Evolutionary conservation across 2,329 filamentous ascomycete genomes (phyloP), one percentile per base, ranked within the genome.

Genomic region (Ascochyta rabiei): DNA sequence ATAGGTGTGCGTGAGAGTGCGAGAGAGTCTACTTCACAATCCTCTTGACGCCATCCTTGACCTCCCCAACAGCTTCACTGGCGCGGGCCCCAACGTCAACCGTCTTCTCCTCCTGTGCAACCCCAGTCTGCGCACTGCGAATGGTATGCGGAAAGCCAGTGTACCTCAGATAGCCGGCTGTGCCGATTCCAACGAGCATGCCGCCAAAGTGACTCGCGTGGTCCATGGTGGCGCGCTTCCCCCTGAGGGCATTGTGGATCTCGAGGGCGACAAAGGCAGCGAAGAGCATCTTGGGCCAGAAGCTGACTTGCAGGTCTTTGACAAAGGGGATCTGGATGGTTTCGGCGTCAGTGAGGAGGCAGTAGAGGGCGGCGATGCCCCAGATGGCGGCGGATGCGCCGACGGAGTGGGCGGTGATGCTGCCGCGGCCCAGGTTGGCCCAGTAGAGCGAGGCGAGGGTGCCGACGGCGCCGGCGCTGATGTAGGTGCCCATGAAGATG

Each of bases 141-240:
- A 47, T 60, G 53, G 55, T 54, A 50, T 65, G 60, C 40, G 65
- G 52, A 15, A 59, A 71, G 3, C 70, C 71, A 7, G 53, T 66
- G 2, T 55, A 64, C 15, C 63, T 52, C 60, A 74, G n/a, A 39
- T 64, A 69, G 2, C 66, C 68, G 16, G 68, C 73, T 0, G 65
- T 64, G 5, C 45, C 45, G 2, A 67, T 56, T 0, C 73, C 73
- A 0, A 67, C 63, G 4, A 61, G 13, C 52, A 73, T 67, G 9
- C 73, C 73, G 0, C 72, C 73, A 56, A 75, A 68, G 67, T 76
- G 73, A 56, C 68, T 71, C 1, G 70, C 71, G 62, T 76, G 71
- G 37, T 76, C 73, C 61, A 69, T 63, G 0, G 53, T 63, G 2
- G 52, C 47, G 12, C 41, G 52, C 24, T 41, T 60, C 13, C 34